phyloP scores from a whole-genome alignment of 2,329 filamentous ascomycete genomes.

The Tolypocladium cylindrosporum region DNA sequence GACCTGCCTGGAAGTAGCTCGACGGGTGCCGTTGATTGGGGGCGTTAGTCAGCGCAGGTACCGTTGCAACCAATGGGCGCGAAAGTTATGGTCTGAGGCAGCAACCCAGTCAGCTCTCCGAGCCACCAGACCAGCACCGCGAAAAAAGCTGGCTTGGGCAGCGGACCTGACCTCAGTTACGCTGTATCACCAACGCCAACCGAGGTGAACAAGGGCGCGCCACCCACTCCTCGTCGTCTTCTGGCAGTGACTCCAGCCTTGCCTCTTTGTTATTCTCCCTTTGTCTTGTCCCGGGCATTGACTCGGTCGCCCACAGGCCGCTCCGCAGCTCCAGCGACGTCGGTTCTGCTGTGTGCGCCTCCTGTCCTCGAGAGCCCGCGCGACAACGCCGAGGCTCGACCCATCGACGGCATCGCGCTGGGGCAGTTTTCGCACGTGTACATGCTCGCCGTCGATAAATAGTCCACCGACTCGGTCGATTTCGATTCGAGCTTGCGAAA shows the following conservation, averaged over 20 bases:
- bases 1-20: slow-evolving; percentile 14
- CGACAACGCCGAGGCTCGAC: neutral
- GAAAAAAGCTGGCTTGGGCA: slow-evolving; percentile 22
- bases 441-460: neutral
- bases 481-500: neutral
- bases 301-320: neutral
- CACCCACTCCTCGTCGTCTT: slow-evolving; percentile 9
- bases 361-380: neutral
- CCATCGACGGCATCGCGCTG: neutral
- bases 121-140: slow-evolving; percentile 8
- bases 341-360: neutral
- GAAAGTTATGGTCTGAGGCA: slow-evolving; percentile 24
- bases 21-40: slow-evolving; percentile 16
- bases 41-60: slow-evolving; percentile 12
- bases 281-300: neutral
- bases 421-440: neutral
- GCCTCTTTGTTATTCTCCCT: slow-evolving; percentile 7
- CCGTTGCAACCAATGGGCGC: slow-evolving; percentile 16
- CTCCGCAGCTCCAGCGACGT: neutral
- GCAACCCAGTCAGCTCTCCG: slow-evolving; percentile 11
- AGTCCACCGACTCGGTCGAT: neutral
- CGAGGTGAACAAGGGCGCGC: slow-evolving; percentile 20
- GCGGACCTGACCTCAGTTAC: neutral
- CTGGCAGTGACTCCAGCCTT: slow-evolving; percentile 7
- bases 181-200: slow-evolving; percentile 3